Percentiles rank a stretch among this genome's conserved stretches.
Conservation (phyloP, 1,139 yeast species). For the Candida smagusa region DNA sequence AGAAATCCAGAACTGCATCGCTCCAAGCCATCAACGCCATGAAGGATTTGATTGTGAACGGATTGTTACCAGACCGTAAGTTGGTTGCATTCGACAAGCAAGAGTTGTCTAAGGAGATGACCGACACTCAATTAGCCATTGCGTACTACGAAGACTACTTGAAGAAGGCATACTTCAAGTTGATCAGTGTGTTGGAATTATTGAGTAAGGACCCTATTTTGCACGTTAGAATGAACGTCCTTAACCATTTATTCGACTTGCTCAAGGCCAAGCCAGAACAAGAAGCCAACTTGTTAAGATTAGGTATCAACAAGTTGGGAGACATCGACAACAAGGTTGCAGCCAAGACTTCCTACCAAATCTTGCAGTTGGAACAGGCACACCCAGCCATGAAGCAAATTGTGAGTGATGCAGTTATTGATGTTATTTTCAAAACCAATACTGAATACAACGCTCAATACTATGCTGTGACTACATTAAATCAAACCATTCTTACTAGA, state of each 20-base stretch:
- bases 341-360: constrained; percentile 79
- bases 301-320: constrained; percentile 93
- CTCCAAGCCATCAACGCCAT: constrained; percentile 86
- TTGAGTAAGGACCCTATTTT: constrained; percentile 89
- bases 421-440: constrained; percentile 70
- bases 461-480: constrained; percentile 81
- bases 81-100: constrained; percentile 79
- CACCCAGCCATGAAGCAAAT: constrained; percentile 96
- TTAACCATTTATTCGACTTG: constrained; percentile 75
- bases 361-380: constrained; percentile 78
- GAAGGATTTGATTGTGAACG: constrained; percentile 79
- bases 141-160: constrained; percentile 89
- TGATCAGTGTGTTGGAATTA: constrained; percentile 66
- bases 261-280: constrained; percentile 91
- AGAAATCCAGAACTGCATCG: constrained; percentile 92
- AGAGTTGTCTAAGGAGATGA: constrained; percentile 48
- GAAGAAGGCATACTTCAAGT: constrained; percentile 69
- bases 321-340: constrained; percentile 89
- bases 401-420: constrained; percentile 75
- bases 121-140: constrained; percentile 56
- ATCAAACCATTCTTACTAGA: constrained; percentile 85
- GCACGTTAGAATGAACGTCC: constrained; percentile 78
- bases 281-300: constrained; percentile 82
- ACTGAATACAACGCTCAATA: constrained; percentile 86
- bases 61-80: constrained; percentile 83